Base-by-base conservation (phyloP, 2,329 filamentous ascomycete species). In the Aspergillus sp. region DNA sequence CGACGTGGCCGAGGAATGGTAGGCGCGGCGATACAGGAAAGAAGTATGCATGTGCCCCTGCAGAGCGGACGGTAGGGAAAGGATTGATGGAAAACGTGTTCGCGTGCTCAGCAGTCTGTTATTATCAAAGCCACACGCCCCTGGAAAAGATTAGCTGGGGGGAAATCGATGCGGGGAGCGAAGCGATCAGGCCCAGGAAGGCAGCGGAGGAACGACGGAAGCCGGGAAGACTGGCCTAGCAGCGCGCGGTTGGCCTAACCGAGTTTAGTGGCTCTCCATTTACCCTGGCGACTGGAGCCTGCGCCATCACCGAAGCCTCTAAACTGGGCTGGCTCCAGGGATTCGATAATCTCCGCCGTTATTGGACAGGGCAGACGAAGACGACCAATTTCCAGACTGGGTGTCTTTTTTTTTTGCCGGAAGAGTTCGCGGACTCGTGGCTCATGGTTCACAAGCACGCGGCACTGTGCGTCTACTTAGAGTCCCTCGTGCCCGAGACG, bases 11-110 rank as follows among this genome's bases (percentile, higher is more conserved):
- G 72, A 70, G 66, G 69, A 65, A 58, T 64, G 57, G 54, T 69
- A 56, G 61, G 71, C 66, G 64, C 70, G 68, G 62, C 67, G 71
- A 60, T 68, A 63, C 49, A 69, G 48, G 24, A 64, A 57, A 31
- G 58, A 62, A 63, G 68, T 65, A 66, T 66, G 73, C 74, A 76
- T 76, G 67, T 72, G 73, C 70, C 63, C 19, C 47, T 55, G 19
- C 41, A 47, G 43, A 57, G 45, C 44, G 51, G 59, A 50, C 48
- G 45, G 49, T 43, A 35, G 15, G 48, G 39, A 41, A 48, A 43
- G n/a, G 35, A 31, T 39, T n/a, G 31, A 48, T 54, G 21, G 35
- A 24, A 21, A 49, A 53, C 6, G 27, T 40, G 43, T 49, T 21
- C 52, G 52, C 41, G 56, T 58, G 47, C 41, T 15, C 44, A 35